phyloP scores from a whole-genome alignment of 2,329 filamentous ascomycete genomes.

The Penicillium verrucosum region DNA sequence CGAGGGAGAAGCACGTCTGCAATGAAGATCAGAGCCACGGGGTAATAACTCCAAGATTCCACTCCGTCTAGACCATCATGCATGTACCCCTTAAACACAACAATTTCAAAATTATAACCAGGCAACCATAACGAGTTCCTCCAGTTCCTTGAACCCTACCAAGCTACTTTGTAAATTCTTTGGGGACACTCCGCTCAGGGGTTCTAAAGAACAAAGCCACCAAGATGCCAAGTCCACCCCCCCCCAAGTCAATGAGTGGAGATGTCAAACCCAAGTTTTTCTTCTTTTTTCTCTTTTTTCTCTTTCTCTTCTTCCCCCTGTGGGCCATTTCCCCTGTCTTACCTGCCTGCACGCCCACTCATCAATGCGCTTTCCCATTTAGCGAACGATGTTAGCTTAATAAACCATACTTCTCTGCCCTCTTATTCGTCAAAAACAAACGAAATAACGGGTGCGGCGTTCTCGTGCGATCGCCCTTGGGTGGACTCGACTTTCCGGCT shows the following conservation, averaged over 20 bases:
- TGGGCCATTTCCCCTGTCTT: slow-evolving; percentile 7
- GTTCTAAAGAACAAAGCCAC: not conserved
- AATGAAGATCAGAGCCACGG: slow-evolving; percentile 8
- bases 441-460: not conserved
- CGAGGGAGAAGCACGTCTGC: not conserved
- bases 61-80: slow-evolving; percentile 1
- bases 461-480: not conserved
- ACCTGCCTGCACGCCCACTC: not conserved
- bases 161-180: not conserved
- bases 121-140: not conserved
- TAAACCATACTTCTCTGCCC: not conserved
- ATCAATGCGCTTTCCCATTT: not conserved
- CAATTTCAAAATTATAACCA: not conserved
- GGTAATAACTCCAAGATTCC: not conserved
- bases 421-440: not conserved
- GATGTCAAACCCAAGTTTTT: not conserved
- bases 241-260: not conserved
- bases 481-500: not conserved
- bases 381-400: not conserved
- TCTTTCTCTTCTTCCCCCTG: not conserved
- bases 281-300: not conserved
- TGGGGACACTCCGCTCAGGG: not conserved
- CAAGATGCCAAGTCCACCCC: slow-evolving; percentile 1
- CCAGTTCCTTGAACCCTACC: not conserved
- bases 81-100: not conserved